A percentile compares a stretch with the other conserved stretches of the same genome.
Evolutionary conservation across 805 yeast genomes (phyloP).

Genomic region (Teunomyces cretensis): DNA sequence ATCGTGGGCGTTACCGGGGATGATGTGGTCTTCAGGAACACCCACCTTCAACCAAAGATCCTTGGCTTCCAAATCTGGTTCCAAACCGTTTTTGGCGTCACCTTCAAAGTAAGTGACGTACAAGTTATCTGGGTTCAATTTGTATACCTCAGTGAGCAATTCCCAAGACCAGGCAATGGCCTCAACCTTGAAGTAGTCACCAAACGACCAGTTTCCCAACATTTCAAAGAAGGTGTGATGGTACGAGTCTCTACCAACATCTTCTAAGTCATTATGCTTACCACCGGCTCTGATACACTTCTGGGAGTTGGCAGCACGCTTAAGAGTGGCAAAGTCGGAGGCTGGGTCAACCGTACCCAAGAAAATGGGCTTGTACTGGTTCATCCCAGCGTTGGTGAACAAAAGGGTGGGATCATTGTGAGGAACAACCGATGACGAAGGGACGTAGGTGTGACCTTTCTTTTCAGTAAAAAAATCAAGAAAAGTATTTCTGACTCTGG

Average conservation of each 20-base stretch:
- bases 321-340: slow-evolving; percentile 77
- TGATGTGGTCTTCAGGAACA: slow-evolving; percentile 85
- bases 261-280: slow-evolving; percentile 96
- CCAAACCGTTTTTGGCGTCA: slow-evolving; percentile 75
- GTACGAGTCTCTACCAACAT: slow-evolving; percentile 96
- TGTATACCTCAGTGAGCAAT: slow-evolving; percentile 79
- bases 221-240: slow-evolving; percentile 99
- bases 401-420: slow-evolving; percentile 96
- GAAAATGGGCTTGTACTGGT: slow-evolving; percentile 97
- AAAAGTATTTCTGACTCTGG: slow-evolving; percentile 77
- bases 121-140: slow-evolving; percentile 72
- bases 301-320: slow-evolving; percentile 92
- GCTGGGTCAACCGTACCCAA: slow-evolving; percentile 96
- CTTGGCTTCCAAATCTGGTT: slow-evolving; percentile 93
- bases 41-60: slow-evolving; percentile 84
- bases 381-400: slow-evolving; percentile 99
- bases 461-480: slow-evolving; percentile 71
- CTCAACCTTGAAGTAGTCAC: slow-evolving; percentile 96
- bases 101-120: slow-evolving; percentile 98
- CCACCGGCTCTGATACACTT: slow-evolving; percentile 99
- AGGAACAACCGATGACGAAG: slow-evolving; percentile 94
- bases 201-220: slow-evolving; percentile 99
- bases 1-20: slow-evolving; percentile 88
- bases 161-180: slow-evolving; percentile 92
- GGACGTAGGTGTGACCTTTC: slow-evolving; percentile 74